Conservation (phyloP, 257 asterid species). For the Paraleonurus japonicus region DNA sequence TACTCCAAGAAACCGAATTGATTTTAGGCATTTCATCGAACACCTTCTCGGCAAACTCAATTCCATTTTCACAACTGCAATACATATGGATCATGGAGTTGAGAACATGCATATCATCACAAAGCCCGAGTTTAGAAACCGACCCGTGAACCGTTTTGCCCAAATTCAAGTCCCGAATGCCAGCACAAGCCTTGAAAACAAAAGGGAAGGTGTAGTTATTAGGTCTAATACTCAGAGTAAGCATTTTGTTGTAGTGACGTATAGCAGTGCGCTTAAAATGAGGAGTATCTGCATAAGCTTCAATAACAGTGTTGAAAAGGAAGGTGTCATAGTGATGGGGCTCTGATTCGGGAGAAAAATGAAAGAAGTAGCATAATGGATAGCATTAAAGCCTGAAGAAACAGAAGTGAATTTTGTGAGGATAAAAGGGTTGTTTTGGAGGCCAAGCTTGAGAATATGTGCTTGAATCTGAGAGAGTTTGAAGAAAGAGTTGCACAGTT, state of each 20-base stretch:
- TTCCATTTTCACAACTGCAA: conserved; percentile 50
- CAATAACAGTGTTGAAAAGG: conserved; percentile 70
- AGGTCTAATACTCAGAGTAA: conserved; percentile 39
- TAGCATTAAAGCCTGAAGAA: conserved; percentile 51
- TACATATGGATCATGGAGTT: conserved; percentile 71
- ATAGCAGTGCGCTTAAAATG: conserved; percentile 41
- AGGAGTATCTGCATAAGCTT: conserved; percentile 56
- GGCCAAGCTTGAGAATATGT: conserved; percentile 56
- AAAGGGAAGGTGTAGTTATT: conserved; percentile 80
- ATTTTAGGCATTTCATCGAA: conserved; percentile 59
- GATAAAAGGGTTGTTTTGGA: conserved; percentile 54
- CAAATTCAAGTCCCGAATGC: conserved; percentile 47
- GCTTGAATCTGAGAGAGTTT: conserved; percentile 67
- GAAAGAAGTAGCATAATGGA: conserved; percentile 58
- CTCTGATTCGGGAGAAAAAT: conserved; percentile 46
- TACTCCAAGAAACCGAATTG: conserved; percentile 61
- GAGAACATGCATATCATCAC: conserved; percentile 47
- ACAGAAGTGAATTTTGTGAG: conserved; percentile 68
- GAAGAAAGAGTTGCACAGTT: conserved; percentile 51
- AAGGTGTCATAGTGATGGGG: conserved; percentile 55
- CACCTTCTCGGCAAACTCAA: conserved; percentile 50
- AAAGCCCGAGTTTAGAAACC: conserved; percentile 55
- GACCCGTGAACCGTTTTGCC: conserved; percentile 57
- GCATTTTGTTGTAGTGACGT: conserved; percentile 47
- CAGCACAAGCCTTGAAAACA: conserved; percentile 80